A percentile compares a stretch with the other conserved stretches of the same genome.
Evolutionary conservation across 768 basidiomycete genomes (phyloP).

Genomic region (Boletales sp.): DNA sequence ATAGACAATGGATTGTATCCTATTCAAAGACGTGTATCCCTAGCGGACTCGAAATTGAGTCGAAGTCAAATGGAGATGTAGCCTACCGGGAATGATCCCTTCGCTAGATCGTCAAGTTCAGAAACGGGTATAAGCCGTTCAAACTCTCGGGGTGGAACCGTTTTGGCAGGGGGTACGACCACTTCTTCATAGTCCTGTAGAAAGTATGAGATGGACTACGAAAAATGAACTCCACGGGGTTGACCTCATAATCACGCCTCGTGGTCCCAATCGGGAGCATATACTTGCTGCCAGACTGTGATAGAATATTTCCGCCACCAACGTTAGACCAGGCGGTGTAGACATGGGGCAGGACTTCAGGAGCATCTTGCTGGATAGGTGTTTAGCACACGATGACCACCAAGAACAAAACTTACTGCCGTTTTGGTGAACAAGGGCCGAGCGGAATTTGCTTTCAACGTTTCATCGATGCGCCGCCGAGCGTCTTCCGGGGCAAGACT

Average conservation of each 20-base stretch:
- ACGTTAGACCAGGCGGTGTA: constrained; percentile 65
- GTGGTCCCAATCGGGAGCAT: constrained; percentile 81
- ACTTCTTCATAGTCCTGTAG: constrained; percentile 87
- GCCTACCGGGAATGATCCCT: constrained; percentile 80
- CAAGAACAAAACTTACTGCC: constrained; percentile 38
- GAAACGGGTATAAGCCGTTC: constrained; percentile 71
- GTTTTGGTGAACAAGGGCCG: constrained; percentile 61
- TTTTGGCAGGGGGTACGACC: constrained; percentile 76
- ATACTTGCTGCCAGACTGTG: constrained; percentile 73
- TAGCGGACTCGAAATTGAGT: constrained; percentile 25
- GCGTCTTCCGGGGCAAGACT: constrained; percentile 45
- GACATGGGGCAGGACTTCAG: constrained; percentile 80
- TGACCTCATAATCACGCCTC: constrained; percentile 63
- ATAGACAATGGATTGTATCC: constrained; percentile 94
- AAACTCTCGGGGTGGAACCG: constrained; percentile 64
- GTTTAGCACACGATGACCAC: constrained; percentile 2
- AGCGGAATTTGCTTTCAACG: constrained; percentile 55
- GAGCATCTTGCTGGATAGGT: constrained; percentile 42
- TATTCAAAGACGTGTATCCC: constrained; percentile 86
- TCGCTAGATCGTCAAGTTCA: constrained; percentile 73
- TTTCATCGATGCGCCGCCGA: constrained; percentile 58
- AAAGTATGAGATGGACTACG: constrained; percentile 4
- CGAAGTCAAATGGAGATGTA: background rate
- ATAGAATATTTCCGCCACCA: constrained; percentile 59
- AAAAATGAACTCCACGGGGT: constrained; percentile 7